Evolutionary conservation across 139 green algal species (phyloP).

Genomic region (Haematococcus lacustris): DNA sequence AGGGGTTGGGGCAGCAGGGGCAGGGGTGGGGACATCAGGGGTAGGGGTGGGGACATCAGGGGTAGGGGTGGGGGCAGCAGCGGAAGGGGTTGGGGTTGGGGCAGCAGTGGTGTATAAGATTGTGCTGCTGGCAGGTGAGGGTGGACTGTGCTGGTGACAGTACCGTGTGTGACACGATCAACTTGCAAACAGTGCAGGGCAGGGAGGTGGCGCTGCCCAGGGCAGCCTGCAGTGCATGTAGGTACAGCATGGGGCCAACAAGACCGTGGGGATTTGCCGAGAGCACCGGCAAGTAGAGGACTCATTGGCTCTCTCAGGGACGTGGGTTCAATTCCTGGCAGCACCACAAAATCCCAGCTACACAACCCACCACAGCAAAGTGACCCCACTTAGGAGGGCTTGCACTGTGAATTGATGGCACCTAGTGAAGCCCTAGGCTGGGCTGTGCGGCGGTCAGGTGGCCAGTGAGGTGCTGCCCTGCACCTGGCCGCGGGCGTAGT

Average conservation of each 20-base stretch:
- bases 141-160: too few relatives aligned
- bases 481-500: constrained; percentile 46
- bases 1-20: neutral
- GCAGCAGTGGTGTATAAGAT: neutral
- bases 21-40: neutral
- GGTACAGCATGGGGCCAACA: too few relatives aligned
- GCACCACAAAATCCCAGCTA: neutral
- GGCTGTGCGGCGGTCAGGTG: neutral
- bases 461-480: neutral
- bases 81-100: neutral
- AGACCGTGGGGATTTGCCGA: too few relatives aligned
- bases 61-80: neutral
- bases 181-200: too few relatives aligned
- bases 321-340: too few relatives aligned
- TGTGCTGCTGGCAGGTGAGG: too few relatives aligned
- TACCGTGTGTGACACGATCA: too few relatives aligned
- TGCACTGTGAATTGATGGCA: neutral
- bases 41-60: neutral
- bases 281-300: too few relatives aligned
- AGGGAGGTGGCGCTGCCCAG: too few relatives aligned
- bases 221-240: too few relatives aligned
- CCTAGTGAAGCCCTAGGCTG: neutral
- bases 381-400: neutral
- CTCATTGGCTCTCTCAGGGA: too few relatives aligned
- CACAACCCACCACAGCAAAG: neutral